Evolutionary conservation across 345 rosid species (phyloP).

Genomic region (Camelina sativa): DNA sequence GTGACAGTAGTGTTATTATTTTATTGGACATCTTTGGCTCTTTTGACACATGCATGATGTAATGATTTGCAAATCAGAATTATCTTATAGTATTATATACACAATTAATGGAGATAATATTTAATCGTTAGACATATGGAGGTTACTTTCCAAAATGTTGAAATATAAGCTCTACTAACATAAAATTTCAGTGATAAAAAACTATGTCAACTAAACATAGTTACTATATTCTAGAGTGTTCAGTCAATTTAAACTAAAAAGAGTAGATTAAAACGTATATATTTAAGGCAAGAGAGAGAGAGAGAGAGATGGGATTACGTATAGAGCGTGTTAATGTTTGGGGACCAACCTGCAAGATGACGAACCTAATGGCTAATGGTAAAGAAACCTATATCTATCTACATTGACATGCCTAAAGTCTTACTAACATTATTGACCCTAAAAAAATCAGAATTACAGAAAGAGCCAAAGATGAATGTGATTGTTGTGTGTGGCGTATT

Average conservation of each 20-base stretch:
- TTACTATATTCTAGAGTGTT: not conserved
- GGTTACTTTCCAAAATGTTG: not conserved
- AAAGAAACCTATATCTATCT: slow-evolving; percentile 37
- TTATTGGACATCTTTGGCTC: slow-evolving; percentile 7
- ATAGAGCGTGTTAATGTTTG: slow-evolving; percentile 30
- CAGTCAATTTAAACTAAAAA: not conserved
- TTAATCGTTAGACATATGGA: not conserved
- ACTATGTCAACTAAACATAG: not conserved
- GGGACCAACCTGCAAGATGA: slow-evolving; percentile 41
- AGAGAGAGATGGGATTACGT: slow-evolving; percentile 20
- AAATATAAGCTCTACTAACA: not conserved
- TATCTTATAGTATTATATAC: not conserved
- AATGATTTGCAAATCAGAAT: not conserved
- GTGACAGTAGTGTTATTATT: not conserved
- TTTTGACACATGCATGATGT: slow-evolving; percentile 7
- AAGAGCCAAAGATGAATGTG: slow-evolving; percentile 19
- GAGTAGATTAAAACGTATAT: not conserved
- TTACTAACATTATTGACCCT: slow-evolving; percentile 40
- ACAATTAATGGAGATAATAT: not conserved
- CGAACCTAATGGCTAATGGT: slow-evolving; percentile 34
- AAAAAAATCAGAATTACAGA: slow-evolving; percentile 4
- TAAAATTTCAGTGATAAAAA: too few species aligned
- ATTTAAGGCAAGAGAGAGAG: not conserved
- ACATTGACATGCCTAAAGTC: slow-evolving; percentile 43
- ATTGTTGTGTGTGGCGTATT: slow-evolving; percentile 30